A percentile compares a stretch with the other conserved stretches of the same genome.
phyloP scores from a whole-genome alignment of 306 rosid genomes.

The Glycine soja region DNA sequence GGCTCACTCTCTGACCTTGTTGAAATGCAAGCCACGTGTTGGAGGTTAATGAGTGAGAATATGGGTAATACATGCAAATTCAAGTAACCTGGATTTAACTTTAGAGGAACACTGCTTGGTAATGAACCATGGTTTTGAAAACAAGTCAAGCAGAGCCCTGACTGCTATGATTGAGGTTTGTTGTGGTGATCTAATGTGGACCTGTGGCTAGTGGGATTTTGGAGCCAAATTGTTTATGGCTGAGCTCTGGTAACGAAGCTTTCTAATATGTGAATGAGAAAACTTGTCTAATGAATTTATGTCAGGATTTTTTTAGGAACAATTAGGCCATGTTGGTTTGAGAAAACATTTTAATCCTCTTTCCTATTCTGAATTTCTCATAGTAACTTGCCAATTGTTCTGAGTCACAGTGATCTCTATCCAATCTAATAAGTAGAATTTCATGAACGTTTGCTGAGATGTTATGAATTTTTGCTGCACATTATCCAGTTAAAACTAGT shows the following conservation, averaged over 20 bases:
- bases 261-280: background rate
- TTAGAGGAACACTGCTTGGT: background rate
- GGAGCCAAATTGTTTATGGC: background rate
- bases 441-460: slow-evolving; percentile 22
- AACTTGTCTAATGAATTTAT: background rate
- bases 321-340: background rate
- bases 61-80: slow-evolving; percentile 7
- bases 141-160: background rate
- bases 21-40: background rate
- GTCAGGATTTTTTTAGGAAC: background rate
- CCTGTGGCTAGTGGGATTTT: background rate
- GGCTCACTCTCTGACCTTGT: background rate
- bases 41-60: background rate
- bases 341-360: background rate
- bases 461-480: background rate
- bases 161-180: background rate
- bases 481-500: background rate
- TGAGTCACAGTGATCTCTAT: slow-evolving; percentile 8
- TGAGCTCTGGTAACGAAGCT: slow-evolving; percentile 35
- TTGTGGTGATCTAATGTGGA: too few species aligned
- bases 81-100: background rate
- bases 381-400: slow-evolving; percentile 11
- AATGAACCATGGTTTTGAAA: background rate
- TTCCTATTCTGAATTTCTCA: background rate
- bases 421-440: slow-evolving; percentile 5